Percentiles rank a stretch among this genome's conserved stretches.
Conservation (phyloP, 768 basidiomycete species). For the Trametes meyenii region DNA sequence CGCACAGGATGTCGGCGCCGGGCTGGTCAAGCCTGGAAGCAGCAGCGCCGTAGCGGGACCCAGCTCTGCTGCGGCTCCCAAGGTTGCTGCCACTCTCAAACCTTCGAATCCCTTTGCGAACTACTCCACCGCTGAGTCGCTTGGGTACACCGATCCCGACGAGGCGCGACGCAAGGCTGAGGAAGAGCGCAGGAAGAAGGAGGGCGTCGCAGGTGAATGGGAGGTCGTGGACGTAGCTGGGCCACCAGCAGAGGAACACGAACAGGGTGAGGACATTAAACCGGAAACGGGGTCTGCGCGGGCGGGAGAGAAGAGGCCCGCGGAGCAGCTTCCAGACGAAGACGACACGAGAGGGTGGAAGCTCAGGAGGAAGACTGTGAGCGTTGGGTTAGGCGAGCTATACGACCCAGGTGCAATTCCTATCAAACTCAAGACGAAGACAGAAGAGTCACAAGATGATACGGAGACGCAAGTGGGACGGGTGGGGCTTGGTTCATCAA, state of each 20-base stretch:
- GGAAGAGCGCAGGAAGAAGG: constrained; percentile 56
- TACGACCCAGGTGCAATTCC: constrained; percentile 79
- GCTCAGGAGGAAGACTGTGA: constrained; percentile 63
- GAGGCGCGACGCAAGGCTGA: constrained; percentile 65
- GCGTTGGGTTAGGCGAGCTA: constrained; percentile 69
- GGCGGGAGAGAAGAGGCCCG: constrained; percentile 32
- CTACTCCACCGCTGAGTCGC: constrained; percentile 85
- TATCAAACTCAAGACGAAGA: constrained; percentile 63
- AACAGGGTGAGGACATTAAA: constrained; percentile 7
- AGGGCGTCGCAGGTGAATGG: constrained; percentile 83
- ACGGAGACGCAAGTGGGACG: too few species aligned
- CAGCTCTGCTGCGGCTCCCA: constrained; percentile 36
- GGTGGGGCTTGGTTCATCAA: neutral
- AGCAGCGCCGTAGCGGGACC: constrained; percentile 36
- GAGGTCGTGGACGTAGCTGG: constrained; percentile 53
- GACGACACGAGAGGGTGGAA: constrained; percentile 61
- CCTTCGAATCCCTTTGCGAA: constrained; percentile 73
- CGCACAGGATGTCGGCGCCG: constrained; percentile 75
- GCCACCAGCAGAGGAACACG: constrained; percentile 24
- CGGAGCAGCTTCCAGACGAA: constrained; percentile 44
- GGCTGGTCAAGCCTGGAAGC: constrained; percentile 51
- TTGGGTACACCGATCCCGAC: constrained; percentile 82
- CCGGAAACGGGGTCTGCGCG: constrained; percentile 14
- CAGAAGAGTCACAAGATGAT: constrained; percentile 37
- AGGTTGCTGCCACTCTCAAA: constrained; percentile 42